Evolutionary conservation across 1,139 yeast species (phyloP), one percentile per base, ranked within the genome.

Genomic region (Blastobotrys persicus): DNA sequence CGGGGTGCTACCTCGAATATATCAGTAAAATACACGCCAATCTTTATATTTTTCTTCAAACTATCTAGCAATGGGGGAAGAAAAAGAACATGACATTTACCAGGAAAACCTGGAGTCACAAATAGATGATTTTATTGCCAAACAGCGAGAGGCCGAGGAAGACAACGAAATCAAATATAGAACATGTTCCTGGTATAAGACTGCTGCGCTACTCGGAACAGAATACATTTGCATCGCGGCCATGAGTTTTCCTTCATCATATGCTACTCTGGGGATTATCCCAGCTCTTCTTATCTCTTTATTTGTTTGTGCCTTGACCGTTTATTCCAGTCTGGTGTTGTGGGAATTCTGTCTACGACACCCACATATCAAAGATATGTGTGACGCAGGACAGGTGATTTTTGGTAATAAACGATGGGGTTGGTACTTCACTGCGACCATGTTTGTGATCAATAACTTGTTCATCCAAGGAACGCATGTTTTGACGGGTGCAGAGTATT

Each of bases 201-300:
- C 83, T 0, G 80, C 83, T 0, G 83, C 81, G 7, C 69, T 80
- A 35, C 65, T 80, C 47, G 77, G 79, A 53, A 76, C 82, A 2
- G 85, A 80, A 61, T 80, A 80, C 62, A 79, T 80, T 37, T 80
- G 83, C 58, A 68, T 80, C 52, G 85, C 85, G 11, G 78, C 79
- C 51, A 73, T 80, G 78, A 77, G 82, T 17, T 80, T 80, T 59
- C 85, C 85, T 0, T 78, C 83, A 83, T 76, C 83, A 4, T 80
- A 76, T 58, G 77, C 83, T 1, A 79, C 79, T 2, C 66, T 80
- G 31, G 85, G 85, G 0, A 64, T 79, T 19, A 75, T 79, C 1
- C 81, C 83, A 1, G 85, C 84, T 0, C 64, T 80, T 17, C 76
- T 80, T 32, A 63, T 80, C 48, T 80, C 84, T 0, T 71, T 72